Conservation (phyloP, 1,139 yeast genomes). For the Entelexis sorbosivorans region DNA sequence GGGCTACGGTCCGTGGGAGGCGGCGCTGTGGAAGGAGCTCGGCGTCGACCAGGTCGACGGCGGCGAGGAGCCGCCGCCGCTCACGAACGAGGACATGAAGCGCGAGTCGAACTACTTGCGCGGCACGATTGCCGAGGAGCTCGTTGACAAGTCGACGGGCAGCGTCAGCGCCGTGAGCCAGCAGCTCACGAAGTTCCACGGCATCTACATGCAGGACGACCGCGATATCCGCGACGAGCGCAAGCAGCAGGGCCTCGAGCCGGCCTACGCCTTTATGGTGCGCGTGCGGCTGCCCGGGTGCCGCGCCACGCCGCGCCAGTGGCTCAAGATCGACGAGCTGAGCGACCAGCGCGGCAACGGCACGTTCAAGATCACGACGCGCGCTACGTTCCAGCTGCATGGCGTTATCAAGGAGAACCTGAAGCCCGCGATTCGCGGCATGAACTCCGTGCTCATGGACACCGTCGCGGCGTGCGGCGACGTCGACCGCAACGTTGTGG, state of each 20-base stretch:
- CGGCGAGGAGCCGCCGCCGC: conserved; percentile 90
- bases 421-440: conserved; percentile 85
- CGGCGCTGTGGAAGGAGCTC: conserved; percentile 71
- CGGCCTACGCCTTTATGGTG: conserved; percentile 92
- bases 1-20: conserved; percentile 81
- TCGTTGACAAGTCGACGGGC: conserved; percentile 74
- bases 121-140: conserved; percentile 87
- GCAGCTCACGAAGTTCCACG: conserved; percentile 93
- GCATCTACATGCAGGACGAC: conserved; percentile 97
- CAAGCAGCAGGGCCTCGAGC: conserved; percentile 84
- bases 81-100: conserved; percentile 94
- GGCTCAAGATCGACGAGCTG: conserved; percentile 74
- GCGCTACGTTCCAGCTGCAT: conserved; percentile 95
- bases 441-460: conserved; percentile 82
- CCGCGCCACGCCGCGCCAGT: conserved; percentile 74
- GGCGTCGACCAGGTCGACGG: conserved; percentile 79
- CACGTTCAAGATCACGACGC: conserved; percentile 85
- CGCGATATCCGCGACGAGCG: conserved; percentile 92
- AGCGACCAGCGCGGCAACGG: conserved; percentile 83
- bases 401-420: conserved; percentile 86
- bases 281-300: conserved; percentile 96
- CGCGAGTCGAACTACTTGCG: conserved; percentile 73
- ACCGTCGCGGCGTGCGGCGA: conserved; percentile 98
- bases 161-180: conserved; percentile 89
- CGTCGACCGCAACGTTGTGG: conserved; percentile 91